Evolutionary conservation across 192 early-diverging fungal species (phyloP).

Genomic region (Powellomyces hirtus): DNA sequence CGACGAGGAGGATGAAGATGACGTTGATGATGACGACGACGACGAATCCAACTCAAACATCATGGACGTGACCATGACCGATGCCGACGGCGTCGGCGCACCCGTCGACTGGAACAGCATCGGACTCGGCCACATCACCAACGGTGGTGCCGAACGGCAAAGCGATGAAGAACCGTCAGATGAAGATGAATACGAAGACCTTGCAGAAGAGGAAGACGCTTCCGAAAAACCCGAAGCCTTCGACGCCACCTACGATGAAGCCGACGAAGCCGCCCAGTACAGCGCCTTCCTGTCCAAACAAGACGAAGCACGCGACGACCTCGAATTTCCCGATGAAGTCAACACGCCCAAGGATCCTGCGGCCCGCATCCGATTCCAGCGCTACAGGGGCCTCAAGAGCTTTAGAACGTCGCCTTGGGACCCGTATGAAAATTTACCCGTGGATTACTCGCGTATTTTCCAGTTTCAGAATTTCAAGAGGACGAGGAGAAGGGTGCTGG

Average conservation of each 20-base stretch:
- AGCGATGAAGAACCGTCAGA: slow-evolving; percentile 61
- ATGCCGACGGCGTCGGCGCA: slow-evolving; percentile 40
- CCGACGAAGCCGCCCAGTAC: slow-evolving; percentile 37
- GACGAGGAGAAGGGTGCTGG: slow-evolving; percentile 74
- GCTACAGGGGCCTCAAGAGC: slow-evolving; percentile 91
- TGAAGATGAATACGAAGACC: slow-evolving; percentile 45
- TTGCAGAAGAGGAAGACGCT: slow-evolving; percentile 40
- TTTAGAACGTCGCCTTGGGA: slow-evolving; percentile 98
- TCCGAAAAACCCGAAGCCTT: slow-evolving; percentile 20
- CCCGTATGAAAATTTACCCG: slow-evolving; percentile 94
- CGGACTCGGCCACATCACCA: slow-evolving; percentile 16
- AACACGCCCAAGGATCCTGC: slow-evolving; percentile 87
- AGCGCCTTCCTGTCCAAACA: slow-evolving; percentile 64
- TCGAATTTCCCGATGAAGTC: slow-evolving; percentile 94
- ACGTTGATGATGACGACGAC: slow-evolving; percentile 41
- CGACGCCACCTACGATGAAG: slow-evolving; percentile 38
- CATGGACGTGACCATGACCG: slow-evolving; percentile 44
- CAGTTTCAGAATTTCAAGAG: slow-evolving; percentile 87
- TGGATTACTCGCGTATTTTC: slow-evolving; percentile 95
- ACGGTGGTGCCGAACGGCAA: slow-evolving; percentile 34
- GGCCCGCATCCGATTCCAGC: slow-evolving; percentile 84
- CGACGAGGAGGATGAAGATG: slow-evolving; percentile 63
- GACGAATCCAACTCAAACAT: too few relatives aligned
- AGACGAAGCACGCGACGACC: slow-evolving; percentile 69
- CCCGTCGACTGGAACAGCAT: slow-evolving; percentile 23